Evolutionary conservation across 2,329 filamentous ascomycete genomes (phyloP), one percentile per base, ranked within the genome.

Genomic region (Neonectria magnoliae): DNA sequence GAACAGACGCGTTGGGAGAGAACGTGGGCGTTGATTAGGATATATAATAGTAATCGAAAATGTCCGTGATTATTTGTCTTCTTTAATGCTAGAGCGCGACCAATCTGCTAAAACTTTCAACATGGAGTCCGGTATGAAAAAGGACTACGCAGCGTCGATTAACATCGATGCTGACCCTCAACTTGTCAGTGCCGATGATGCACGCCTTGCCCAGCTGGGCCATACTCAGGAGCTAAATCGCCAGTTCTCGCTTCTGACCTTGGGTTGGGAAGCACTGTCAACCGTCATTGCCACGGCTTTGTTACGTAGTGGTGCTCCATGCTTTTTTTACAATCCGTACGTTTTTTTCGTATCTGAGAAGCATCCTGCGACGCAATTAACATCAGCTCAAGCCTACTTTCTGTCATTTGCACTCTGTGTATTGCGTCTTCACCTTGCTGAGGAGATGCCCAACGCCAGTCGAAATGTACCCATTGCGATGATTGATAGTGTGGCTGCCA

Each of bases 231-330:
- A 78, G 47, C 76, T 82, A 4, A 54, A 67, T 25, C 62, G 69
- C 16, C 58, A 63, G 18, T 82, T 83, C 68, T 81, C 81, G 0
- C 67, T 85, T 1, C 81, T 80, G 69, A 81, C 83, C 0, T 74
- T 85, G 2, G 78, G 78, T 10, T 85, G 83, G 83, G 83, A 85
- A 60, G 83, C 83, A 1, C 70, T 84, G 3, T 80, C 81, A 0
- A 80, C 80, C 1, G 83, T 85, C 5, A 76, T 85, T 11, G 78
- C 81, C 2, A 76, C 77, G 4, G 83, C 82, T 1, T 66, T 85
- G 31, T 76, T 77, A 2, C 82, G 78, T 47, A 83, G 83, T 0
- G 82, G 83, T 33, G 80, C 83, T 1, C 81, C 81, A 2, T 83
- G 81, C 64, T 69, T 83, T 1, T 82, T 84, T 50, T 83, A 81